phyloP scores from a whole-genome alignment of 805 yeast species.

The Kodamaea sagamina region DNA sequence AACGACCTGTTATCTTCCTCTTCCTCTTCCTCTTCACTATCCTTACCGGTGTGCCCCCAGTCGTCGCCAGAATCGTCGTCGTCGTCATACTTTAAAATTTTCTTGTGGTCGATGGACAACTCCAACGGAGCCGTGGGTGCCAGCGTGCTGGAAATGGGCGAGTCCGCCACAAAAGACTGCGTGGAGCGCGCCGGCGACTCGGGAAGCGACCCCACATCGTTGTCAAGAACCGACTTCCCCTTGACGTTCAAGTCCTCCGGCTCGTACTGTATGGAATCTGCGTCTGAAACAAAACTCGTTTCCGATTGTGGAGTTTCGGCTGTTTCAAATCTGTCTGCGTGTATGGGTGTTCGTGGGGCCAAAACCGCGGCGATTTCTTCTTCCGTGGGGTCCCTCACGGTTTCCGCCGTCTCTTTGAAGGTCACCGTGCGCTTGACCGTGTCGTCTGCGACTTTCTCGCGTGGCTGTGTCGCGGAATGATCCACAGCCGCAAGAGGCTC shows the following conservation, averaged over 20 bases:
- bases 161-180: conserved; percentile 5
- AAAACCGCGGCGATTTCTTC: background rate
- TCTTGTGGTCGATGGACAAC: conserved; percentile 26
- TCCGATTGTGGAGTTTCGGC: conserved; percentile 40
- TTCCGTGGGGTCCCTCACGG: background rate
- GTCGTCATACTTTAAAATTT: conserved; percentile 14
- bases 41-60: conserved; percentile 30
- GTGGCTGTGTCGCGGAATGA: background rate
- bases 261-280: conserved; percentile 43
- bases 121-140: conserved; percentile 21
- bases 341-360: conserved; percentile 29
- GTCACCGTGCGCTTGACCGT: background rate
- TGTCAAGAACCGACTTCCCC: conserved; percentile 7
- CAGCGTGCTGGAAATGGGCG: conserved; percentile 2
- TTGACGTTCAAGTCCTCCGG: conserved; percentile 31
- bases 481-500: no score
- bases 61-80: conserved; percentile 18
- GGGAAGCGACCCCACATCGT: conserved; percentile 1
- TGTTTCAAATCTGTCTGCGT: conserved; percentile 22
- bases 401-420: conserved; percentile 3
- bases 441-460: conserved; percentile 1
- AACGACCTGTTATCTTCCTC: background rate
- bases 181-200: conserved; percentile 6
- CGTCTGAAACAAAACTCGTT: conserved; percentile 39
- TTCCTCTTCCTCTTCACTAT: conserved; percentile 16